Evolutionary conservation across 495 filamentous ascomycete genomes (phyloP), one percentile per base, ranked within the genome.

Genomic region (Neurospora sp.): DNA sequence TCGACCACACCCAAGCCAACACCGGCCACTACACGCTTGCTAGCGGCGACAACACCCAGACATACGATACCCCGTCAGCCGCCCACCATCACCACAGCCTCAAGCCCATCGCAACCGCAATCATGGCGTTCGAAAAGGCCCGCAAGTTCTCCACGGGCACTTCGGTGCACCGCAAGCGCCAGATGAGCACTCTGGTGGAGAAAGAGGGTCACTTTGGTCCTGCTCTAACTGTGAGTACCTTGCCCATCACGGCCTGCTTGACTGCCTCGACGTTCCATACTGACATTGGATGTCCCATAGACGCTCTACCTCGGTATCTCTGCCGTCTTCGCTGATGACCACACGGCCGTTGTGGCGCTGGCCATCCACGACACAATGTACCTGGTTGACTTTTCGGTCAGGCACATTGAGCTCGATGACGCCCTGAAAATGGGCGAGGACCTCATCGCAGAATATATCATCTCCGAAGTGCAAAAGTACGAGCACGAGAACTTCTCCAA

Each of bases 331-430:
- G 80, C 84, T 4, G 82, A 88, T 39, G 75, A 86, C 40, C 80
- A 85, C 42, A 83, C 83, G 0, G 83, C 88, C 3, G 84, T 86
- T 0, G 82, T 93, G 20, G 89, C 90, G 5, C 80, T 95, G 68
- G 91, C 91, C 6, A 87, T 92, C 72, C 92, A 94, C 75, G 93
- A 96, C 79, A 86, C 89, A 6, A 91, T 90, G 0, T 97, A 97
- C 77, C 86, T 92, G 27, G 83, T 93, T 42, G 93, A 96, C 78
- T 95, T 92, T 73, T 86, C 87, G 37, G 86, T 94, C 69, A 85
- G 88, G 72, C 81, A 84, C 3, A 81, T 91, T 22, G 77, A 80
- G 14, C 73, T 85, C 35, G 76, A 80, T 68, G 80, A 74, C 73
- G 77, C 73, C 42, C 74, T 71, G 76, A 83, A 70, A 69, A 77